phyloP scores from a whole-genome alignment of 164 flowering plant species.

The Vitis labrusca region DNA sequence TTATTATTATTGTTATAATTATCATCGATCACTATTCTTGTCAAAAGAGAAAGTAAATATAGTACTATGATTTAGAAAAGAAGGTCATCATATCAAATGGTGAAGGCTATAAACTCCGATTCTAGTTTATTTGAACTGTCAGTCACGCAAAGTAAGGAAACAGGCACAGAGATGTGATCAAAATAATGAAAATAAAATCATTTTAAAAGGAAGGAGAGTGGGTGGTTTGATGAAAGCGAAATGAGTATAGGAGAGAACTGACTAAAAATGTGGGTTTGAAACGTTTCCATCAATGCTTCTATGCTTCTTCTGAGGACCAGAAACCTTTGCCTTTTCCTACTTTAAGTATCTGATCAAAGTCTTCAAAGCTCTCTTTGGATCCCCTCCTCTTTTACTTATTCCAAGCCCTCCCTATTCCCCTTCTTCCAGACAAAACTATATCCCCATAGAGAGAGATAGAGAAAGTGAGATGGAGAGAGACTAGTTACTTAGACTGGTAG shows the following conservation, averaged over 20 bases:
- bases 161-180: constrained; percentile 4
- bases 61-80: constrained; percentile 19
- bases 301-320: constrained; percentile 30
- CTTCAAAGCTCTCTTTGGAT: constrained; percentile 39
- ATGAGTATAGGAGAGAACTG: constrained; percentile 22
- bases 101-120: constrained; percentile 17
- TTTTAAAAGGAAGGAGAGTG: constrained; percentile 5
- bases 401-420: constrained; percentile 3
- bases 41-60: constrained; percentile 8
- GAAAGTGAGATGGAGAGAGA: constrained; percentile 1
- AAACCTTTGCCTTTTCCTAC: constrained; percentile 66
- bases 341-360: constrained; percentile 47
- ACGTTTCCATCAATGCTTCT: constrained; percentile 56
- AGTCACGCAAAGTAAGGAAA: constrained; percentile 5
- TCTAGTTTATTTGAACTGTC: constrained; percentile 26
- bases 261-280: constrained; percentile 34
- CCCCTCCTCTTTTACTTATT: constrained; percentile 7
- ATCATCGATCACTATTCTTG: constrained; percentile 11
- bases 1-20: constrained; percentile 22
- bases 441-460: neutral
- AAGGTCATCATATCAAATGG: constrained; percentile 19
- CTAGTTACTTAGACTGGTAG: constrained; percentile 21
- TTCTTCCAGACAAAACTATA: neutral
- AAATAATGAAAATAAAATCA: neutral
- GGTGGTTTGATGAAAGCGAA: constrained; percentile 41